Conservation (phyloP, 2,329 filamentous ascomycete genomes). For the Neoascochyta sp. region DNA sequence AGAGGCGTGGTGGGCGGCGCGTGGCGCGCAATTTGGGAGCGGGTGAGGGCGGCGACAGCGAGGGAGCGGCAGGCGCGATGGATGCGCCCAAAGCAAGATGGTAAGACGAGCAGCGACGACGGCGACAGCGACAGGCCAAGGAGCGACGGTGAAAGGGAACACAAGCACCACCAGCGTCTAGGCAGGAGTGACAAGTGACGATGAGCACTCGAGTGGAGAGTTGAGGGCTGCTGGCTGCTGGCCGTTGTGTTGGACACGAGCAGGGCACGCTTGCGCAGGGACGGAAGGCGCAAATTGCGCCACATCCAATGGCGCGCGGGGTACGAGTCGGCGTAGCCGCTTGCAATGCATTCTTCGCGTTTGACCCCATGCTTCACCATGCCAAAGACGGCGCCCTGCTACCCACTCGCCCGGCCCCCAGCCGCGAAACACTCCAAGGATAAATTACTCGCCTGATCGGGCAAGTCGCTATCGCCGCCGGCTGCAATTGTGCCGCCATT, state of each 20-base stretch:
- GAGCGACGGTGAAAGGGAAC: constrained; percentile 19
- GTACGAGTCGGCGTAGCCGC: too few relatives aligned
- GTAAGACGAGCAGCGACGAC: constrained; percentile 12
- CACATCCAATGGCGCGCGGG: constrained; percentile 16
- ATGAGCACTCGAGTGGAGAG: constrained; percentile 25
- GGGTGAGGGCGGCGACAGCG: too few relatives aligned
- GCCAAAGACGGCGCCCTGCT: constrained; percentile 18
- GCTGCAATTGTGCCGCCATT: too few relatives aligned
- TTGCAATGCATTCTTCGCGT: constrained; percentile 7
- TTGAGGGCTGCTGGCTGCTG: constrained; percentile 9
- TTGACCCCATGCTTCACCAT: constrained; percentile 19
- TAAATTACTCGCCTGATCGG: too few relatives aligned
- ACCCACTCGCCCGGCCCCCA: constrained; percentile 20
- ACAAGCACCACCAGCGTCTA: constrained; percentile 27
- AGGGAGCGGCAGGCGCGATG: constrained; percentile 26
- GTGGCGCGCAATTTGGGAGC: constrained; percentile 8
- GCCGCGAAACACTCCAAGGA: constrained; percentile 9
- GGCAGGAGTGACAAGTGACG: constrained; percentile 6
- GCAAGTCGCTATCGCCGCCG: too few relatives aligned
- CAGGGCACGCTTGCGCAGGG: constrained; percentile 3
- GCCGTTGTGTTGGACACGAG: constrained; percentile 5
- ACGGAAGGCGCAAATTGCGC: constrained; percentile 3
- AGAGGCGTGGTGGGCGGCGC: too few relatives aligned
- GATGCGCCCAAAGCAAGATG: constrained; percentile 8
- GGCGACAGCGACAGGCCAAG: constrained; percentile 8